These are phyloP conservation scores for Cucumis sativus DNA, from an alignment of 306 rosid species.

Conservation along the genomic window Cucumber_9930_V3 NC_026657.2:20490501-20491000, in stretches of 20 bases:
- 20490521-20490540: too few species aligned
- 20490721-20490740: conserved; percentile 22
- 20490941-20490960: neutral
- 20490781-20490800: conserved; percentile 63
- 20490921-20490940: neutral
- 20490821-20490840: conserved; percentile 60
- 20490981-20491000: neutral
- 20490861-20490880: neutral
- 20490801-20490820: conserved; percentile 73
- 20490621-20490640: too few species aligned
- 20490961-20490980: neutral
- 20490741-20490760: conserved; percentile 61
- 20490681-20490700: too few species aligned
- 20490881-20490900: neutral
- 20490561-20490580: too few species aligned
- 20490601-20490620: too few species aligned
- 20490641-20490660: too few species aligned
- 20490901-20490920: neutral
- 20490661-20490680: too few species aligned
- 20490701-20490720: too few species aligned
- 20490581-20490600: too few species aligned
- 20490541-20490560: too few species aligned
- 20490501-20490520: too few species aligned
- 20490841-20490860: conserved; percentile 19
- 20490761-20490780: conserved; percentile 50